These are phyloP conservation scores for Melampsora occidentalis DNA, from an alignment of 1,284 basidiomycete genomes.

Conservation along the genomic window DNA sequence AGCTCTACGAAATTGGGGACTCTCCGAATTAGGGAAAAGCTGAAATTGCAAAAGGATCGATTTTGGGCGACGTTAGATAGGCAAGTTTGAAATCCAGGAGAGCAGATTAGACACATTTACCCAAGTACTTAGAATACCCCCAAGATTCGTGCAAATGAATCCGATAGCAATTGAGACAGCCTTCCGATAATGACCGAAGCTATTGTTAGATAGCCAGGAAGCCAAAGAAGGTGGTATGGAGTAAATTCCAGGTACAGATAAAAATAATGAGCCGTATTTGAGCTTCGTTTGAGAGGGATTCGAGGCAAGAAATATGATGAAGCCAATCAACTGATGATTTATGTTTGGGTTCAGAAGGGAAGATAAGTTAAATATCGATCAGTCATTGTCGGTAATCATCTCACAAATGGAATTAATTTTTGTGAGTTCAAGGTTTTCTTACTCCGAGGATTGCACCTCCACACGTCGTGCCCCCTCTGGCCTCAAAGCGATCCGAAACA, in stretches of 20 bases:
- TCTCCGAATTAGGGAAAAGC: constrained; percentile 31
- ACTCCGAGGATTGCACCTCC: constrained; percentile 21
- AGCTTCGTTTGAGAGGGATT: constrained; percentile 7
- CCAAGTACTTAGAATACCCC: constrained; percentile 38
- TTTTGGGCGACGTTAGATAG: not conserved
- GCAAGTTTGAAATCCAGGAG: not conserved
- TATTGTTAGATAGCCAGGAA: constrained; percentile 41
- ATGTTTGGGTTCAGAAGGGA: not conserved
- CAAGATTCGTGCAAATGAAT: constrained; percentile 19
- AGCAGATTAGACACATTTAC: not conserved
- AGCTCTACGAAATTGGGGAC: constrained; percentile 24
- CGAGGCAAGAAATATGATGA: constrained; percentile 24
- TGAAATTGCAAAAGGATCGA: not conserved
- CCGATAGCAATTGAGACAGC: constrained; percentile 32
- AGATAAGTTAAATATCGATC: not conserved
- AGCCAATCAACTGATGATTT: constrained; percentile 27
- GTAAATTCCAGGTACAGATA: constrained; percentile 34
- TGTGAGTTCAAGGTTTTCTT: not conserved
- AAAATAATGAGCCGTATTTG: constrained; percentile 37
- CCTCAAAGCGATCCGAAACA: constrained; percentile 27
- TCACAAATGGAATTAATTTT: not conserved
- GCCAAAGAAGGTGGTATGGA: constrained; percentile 24
- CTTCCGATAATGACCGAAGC: constrained; percentile 21
- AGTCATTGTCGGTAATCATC: not conserved
- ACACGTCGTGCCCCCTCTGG: constrained; percentile 22